Conservation (phyloP, 192 early-diverging fungal species). For the Coemansia sp. region DNA sequence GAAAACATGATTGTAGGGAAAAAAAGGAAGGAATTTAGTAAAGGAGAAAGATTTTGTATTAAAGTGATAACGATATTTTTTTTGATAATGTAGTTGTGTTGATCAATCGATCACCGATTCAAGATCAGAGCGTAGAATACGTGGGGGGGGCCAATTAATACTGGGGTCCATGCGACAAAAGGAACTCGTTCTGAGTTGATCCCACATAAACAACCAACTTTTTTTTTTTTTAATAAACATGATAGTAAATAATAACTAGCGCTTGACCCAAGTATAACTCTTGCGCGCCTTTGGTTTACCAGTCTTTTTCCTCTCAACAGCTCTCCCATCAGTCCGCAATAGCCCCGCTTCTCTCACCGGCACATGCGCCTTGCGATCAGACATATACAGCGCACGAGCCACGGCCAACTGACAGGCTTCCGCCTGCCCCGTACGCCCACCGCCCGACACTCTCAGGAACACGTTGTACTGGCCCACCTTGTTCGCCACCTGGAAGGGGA, state of each 20-base stretch:
- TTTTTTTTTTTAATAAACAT: not conserved
- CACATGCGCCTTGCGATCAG: slow-evolving; percentile 62
- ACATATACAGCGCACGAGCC: slow-evolving; percentile 68
- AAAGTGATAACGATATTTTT: not conserved
- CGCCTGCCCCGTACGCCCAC: slow-evolving; percentile 84
- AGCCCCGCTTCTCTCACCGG: slow-evolving; percentile 62
- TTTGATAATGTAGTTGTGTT: not conserved
- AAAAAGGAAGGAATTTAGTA: not conserved
- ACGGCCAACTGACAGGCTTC: slow-evolving; percentile 83
- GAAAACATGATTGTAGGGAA: not conserved
- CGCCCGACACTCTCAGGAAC: slow-evolving; percentile 78
- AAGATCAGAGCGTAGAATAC: not conserved
- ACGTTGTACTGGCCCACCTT: slow-evolving; percentile 82
- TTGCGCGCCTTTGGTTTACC: slow-evolving; percentile 92
- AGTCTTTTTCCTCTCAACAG: slow-evolving; percentile 96
- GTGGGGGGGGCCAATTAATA: no score
- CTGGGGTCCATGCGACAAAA: no score
- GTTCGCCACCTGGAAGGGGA: slow-evolving; percentile 70
- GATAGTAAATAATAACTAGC: slow-evolving; percentile 20
- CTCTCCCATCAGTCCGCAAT: slow-evolving; percentile 66
- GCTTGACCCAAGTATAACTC: slow-evolving; percentile 82
- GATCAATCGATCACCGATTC: not conserved
- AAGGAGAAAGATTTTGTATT: not conserved
- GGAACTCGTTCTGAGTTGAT: no score
- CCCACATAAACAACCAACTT: no score